Conservation (phyloP, 2,329 filamentous ascomycete species). For the Fusarium redolens region DNA sequence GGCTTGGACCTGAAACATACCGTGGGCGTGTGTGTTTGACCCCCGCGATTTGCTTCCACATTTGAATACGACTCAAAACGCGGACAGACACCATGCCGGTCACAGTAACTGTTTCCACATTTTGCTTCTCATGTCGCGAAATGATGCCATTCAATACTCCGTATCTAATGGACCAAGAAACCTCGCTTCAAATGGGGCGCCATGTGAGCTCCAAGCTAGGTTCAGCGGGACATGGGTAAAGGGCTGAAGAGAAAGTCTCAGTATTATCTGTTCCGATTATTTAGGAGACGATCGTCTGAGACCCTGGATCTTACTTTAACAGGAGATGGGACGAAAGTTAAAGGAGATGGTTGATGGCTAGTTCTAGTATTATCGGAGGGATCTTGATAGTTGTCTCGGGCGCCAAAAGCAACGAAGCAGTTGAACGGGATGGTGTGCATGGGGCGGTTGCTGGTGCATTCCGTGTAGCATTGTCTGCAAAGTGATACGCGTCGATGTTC, state of each 20-base stretch:
- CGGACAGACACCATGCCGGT: slow-evolving; percentile 21
- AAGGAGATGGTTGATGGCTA: neutral
- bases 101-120: slow-evolving; percentile 35
- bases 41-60: slow-evolving; percentile 40
- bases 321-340: slow-evolving; percentile 28
- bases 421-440: neutral
- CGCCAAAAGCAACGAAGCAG: neutral
- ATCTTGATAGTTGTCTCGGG: slow-evolving; percentile 8
- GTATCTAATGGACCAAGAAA: slow-evolving; percentile 10
- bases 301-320: slow-evolving; percentile 7
- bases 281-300: slow-evolving; percentile 7
- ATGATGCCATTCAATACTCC: slow-evolving; percentile 40
- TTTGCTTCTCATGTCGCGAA: slow-evolving; percentile 34
- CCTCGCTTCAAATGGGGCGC: slow-evolving; percentile 2
- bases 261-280: neutral
- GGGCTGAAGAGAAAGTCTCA: slow-evolving; percentile 8
- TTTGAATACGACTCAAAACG: slow-evolving; percentile 23
- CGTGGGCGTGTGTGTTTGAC: slow-evolving; percentile 26
- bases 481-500: slow-evolving; percentile 12
- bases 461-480: slow-evolving; percentile 22
- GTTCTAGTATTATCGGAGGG: neutral
- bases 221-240: slow-evolving; percentile 1
- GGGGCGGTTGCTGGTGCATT: slow-evolving; percentile 25
- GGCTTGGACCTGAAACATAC: slow-evolving; percentile 42
- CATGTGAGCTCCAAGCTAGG: neutral